A percentile compares a stretch with the other conserved stretches of the same genome.
Conservation (phyloP, 805 yeast species). For the Candida verbasci region DNA sequence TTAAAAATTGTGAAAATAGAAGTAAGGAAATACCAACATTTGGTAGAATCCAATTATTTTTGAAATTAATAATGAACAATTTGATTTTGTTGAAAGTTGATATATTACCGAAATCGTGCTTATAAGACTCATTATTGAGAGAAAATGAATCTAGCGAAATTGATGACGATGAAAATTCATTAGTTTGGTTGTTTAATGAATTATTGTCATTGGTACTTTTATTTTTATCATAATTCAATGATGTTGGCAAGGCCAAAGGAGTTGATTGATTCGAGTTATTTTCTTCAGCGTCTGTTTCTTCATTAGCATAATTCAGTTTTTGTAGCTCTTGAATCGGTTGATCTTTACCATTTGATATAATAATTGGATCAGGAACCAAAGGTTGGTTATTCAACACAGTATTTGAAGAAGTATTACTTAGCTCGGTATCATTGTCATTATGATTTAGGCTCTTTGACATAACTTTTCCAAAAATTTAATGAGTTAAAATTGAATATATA, state of each 20-base stretch:
- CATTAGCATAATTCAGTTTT: too few relatives aligned
- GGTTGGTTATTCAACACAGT: slow-evolving; percentile 6
- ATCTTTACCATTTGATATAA: slow-evolving; percentile 4
- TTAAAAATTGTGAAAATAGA: slow-evolving; percentile 64
- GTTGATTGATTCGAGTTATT: slow-evolving; percentile 1
- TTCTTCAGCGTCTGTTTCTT: too few relatives aligned
- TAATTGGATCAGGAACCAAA: slow-evolving; percentile 7
- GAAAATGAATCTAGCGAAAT: slow-evolving; percentile 3
- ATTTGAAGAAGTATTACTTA: not conserved
- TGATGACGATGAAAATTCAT: not conserved
- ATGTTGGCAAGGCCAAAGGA: slow-evolving; percentile 1
- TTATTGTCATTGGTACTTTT: not conserved
- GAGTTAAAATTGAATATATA: not conserved
- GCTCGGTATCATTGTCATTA: not conserved
- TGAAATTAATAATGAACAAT: not conserved
- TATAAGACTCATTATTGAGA: slow-evolving; percentile 1
- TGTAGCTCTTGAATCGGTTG: slow-evolving; percentile 1
- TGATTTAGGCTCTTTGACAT: not conserved
- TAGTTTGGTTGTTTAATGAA: not conserved
- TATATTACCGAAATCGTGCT: not conserved
- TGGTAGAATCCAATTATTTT: slow-evolving; percentile 12
- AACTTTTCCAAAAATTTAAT: not conserved
- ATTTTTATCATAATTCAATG: not conserved
- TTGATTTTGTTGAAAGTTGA: not conserved
- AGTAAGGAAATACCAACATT: slow-evolving; percentile 58